Evolutionary conservation across 1,139 yeast genomes (phyloP).

Genomic region (Saccharomyces hybrid): DNA sequence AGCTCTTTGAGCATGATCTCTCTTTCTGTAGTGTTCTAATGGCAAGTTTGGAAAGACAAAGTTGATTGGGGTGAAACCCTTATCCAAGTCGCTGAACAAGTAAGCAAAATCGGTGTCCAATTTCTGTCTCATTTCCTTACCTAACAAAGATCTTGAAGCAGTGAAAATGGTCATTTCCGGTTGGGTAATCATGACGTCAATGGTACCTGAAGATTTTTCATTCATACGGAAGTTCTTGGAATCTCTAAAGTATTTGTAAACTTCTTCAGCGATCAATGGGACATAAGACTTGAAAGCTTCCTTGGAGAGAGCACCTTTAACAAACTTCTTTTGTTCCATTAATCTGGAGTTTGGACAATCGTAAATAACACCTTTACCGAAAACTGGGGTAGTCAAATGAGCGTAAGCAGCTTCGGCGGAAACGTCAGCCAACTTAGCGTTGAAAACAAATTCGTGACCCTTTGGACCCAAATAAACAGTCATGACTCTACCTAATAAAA

Average conservation of each 20-base stretch:
- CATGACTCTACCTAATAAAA: slow-evolving; percentile 84
- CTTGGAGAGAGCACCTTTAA: slow-evolving; percentile 77
- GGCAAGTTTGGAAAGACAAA: slow-evolving; percentile 94
- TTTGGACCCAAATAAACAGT: slow-evolving; percentile 94
- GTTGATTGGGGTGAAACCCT: slow-evolving; percentile 93
- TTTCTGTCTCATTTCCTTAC: slow-evolving; percentile 81
- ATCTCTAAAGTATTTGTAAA: slow-evolving; percentile 51
- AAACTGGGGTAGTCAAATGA: slow-evolving; percentile 93
- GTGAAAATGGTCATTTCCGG: slow-evolving; percentile 96
- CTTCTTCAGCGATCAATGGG: slow-evolving; percentile 79
- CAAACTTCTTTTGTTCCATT: slow-evolving; percentile 98
- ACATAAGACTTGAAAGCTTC: slow-evolving; percentile 82
- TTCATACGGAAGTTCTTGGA: slow-evolving; percentile 40
- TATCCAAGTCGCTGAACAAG: slow-evolving; percentile 84
- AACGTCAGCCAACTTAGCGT: slow-evolving; percentile 82
- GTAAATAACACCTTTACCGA: slow-evolving; percentile 93
- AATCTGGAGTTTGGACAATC: slow-evolving; percentile 90
- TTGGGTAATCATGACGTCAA: slow-evolving; percentile 74
- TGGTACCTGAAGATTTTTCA: slow-evolving; percentile 40
- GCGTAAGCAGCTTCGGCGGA: slow-evolving; percentile 94
- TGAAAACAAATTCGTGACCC: slow-evolving; percentile 93
- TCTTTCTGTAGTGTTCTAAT: slow-evolving; percentile 70
- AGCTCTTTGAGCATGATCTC: slow-evolving; percentile 81
- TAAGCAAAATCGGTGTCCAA: slow-evolving; percentile 80
- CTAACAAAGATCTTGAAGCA: slow-evolving; percentile 84